Percentiles rank a stretch among this genome's conserved stretches.
Evolutionary conservation across 2,329 filamentous ascomycete species (phyloP).

Genomic region (Chlorencoelia australis): DNA sequence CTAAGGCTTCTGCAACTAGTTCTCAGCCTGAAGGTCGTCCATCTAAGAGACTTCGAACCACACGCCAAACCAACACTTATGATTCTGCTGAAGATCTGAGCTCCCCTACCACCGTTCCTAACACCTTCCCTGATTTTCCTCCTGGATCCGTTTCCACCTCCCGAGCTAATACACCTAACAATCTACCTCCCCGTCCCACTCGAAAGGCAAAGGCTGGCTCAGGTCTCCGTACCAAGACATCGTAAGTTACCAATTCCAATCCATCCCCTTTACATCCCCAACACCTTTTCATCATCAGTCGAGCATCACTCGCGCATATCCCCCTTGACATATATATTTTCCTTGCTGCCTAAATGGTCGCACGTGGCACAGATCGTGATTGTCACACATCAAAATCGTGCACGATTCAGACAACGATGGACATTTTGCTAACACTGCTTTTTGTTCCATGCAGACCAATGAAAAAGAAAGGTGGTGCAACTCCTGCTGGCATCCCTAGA

Average conservation of each 20-base stretch:
- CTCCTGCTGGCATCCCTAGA: conserved; percentile 58
- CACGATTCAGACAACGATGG: too few relatives aligned
- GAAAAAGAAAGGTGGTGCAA: conserved; percentile 59
- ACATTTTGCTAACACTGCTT: conserved; percentile 16
- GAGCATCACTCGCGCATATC: too few relatives aligned
- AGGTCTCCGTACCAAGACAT: conserved; percentile 51
- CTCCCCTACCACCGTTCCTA: conserved; percentile 42
- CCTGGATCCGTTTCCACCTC: conserved; percentile 41
- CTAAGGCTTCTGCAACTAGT: conserved; percentile 2
- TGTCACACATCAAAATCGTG: too few relatives aligned
- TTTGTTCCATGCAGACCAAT: conserved; percentile 45
- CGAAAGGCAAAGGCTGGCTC: conserved; percentile 53
- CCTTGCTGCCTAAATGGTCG: too few relatives aligned
- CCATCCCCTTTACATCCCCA: conserved; percentile 7
- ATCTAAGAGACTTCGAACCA: conserved; percentile 14
- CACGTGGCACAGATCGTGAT: too few relatives aligned
- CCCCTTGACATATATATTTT: too few relatives aligned
- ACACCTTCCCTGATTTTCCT: conserved; percentile 35
- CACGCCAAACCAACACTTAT: conserved; percentile 29
- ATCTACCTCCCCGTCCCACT: conserved; percentile 36
- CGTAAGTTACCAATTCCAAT: conserved; percentile 41
- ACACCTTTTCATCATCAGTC: conserved; percentile 7
- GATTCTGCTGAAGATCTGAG: conserved; percentile 43
- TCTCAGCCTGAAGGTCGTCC: conserved; percentile 7
- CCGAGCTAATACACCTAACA: conserved; percentile 49